These are phyloP conservation scores for Aspergillus quadrilineatus DNA, from an alignment of 2,329 filamentous ascomycete species.

Conservation along the genomic window DNA sequence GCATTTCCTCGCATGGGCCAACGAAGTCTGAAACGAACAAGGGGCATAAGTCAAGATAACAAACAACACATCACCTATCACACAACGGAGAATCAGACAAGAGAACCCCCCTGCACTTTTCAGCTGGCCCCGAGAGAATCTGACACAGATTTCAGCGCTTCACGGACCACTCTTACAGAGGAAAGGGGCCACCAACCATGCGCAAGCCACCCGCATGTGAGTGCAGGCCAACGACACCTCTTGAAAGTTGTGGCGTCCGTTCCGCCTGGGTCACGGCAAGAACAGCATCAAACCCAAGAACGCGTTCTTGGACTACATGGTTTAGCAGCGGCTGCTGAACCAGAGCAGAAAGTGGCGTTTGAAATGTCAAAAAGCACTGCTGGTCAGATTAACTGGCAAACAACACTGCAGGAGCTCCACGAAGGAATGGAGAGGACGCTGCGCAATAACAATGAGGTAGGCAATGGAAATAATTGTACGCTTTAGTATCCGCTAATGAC, in stretches of 20 bases:
- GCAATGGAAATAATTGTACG: constrained; percentile 12
- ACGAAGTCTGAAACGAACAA: background rate
- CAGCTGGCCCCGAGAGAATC: background rate
- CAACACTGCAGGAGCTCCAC: constrained; percentile 14
- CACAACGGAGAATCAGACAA: background rate
- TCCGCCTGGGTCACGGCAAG: background rate
- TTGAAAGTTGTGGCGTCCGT: background rate
- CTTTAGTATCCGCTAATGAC: background rate
- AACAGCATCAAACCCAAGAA: background rate
- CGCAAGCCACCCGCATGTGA: background rate
- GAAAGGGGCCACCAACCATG: background rate
- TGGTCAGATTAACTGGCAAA: constrained; percentile 2
- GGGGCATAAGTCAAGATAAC: background rate
- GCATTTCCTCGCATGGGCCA: background rate
- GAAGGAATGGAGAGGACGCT: constrained; percentile 26
- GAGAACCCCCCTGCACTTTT: background rate
- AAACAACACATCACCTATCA: background rate
- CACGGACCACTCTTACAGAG: background rate
- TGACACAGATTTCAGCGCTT: background rate
- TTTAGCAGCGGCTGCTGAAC: too few relatives aligned
- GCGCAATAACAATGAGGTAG: constrained; percentile 30
- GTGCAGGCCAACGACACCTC: background rate
- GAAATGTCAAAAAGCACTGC: background rate
- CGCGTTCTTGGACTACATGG: background rate
- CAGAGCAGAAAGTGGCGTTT: background rate